phyloP scores from a whole-genome alignment of 306 rosid species.

The Delonix regia region DNA sequence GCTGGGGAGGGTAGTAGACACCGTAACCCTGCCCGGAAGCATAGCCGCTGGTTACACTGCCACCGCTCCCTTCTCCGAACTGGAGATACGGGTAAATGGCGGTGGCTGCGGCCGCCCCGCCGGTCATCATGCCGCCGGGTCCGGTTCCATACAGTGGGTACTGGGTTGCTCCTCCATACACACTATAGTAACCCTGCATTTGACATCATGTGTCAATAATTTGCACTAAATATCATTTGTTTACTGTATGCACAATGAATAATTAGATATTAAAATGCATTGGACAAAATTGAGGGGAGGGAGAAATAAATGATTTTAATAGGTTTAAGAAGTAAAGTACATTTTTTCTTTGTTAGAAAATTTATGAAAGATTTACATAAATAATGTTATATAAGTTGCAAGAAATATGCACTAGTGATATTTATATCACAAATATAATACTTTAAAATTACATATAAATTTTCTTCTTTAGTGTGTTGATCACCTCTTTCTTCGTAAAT shows the following conservation, averaged over 20 bases:
- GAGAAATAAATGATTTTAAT: neutral
- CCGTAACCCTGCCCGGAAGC: conserved; percentile 74
- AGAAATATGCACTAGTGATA: no score
- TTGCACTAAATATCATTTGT: no score
- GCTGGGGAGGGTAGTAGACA: conserved; percentile 76
- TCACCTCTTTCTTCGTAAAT: neutral
- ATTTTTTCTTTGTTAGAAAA: no score
- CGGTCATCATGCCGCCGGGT: conserved; percentile 72
- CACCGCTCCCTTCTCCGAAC: conserved; percentile 66
- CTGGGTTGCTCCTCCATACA: conserved; percentile 86
- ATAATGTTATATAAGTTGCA: no score
- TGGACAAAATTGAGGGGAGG: neutral
- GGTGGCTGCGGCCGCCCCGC: conserved; percentile 47
- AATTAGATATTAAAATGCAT: neutral
- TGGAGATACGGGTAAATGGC: conserved; percentile 79
- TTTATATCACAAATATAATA: no score
- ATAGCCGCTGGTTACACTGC: conserved; percentile 46
- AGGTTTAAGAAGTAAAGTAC: no score
- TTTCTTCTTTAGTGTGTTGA: neutral
- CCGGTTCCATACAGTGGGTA: conserved; percentile 79
- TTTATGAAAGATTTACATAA: no score
- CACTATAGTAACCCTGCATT: conserved; percentile 83
- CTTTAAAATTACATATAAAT: no score
- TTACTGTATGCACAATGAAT: neutral
- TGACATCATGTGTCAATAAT: neutral